Conservation (phyloP, 192 early-diverging fungal genomes). For the Coemansia sp. region DNA sequence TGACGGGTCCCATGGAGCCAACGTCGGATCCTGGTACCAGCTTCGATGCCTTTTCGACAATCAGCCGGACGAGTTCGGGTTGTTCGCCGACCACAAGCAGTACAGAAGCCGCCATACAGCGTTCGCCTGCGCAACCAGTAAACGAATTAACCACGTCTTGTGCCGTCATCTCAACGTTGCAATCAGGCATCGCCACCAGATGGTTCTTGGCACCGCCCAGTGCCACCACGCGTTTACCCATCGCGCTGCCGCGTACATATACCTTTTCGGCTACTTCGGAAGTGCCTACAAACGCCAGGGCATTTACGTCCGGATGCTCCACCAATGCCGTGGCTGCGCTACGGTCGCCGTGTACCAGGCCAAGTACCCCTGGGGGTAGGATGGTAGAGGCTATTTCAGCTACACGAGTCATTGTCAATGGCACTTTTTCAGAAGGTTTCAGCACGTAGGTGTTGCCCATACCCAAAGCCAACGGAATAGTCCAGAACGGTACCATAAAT, state of each 20-base stretch:
- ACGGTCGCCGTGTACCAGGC: slow-evolving; percentile 68
- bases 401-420: slow-evolving; percentile 74
- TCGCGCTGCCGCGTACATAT: slow-evolving; percentile 40
- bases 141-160: slow-evolving; percentile 77
- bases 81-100: slow-evolving; percentile 72
- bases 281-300: slow-evolving; percentile 81
- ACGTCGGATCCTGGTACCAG: slow-evolving; percentile 58
- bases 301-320: slow-evolving; percentile 64
- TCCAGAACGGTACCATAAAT: slow-evolving; percentile 86
- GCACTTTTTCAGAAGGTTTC: slow-evolving; percentile 84
- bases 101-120: slow-evolving; percentile 79
- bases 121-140: slow-evolving; percentile 75
- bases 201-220: slow-evolving; percentile 80
- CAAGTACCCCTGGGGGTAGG: slow-evolving; percentile 75
- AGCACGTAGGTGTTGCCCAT: slow-evolving; percentile 74
- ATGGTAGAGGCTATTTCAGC: slow-evolving; percentile 60
- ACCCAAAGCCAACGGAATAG: slow-evolving; percentile 72
- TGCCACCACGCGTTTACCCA: slow-evolving; percentile 73
- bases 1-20: slow-evolving; percentile 73
- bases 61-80: slow-evolving; percentile 61
- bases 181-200: slow-evolving; percentile 76
- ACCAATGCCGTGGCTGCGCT: slow-evolving; percentile 59
- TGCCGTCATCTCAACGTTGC: slow-evolving; percentile 76
- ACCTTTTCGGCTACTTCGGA: slow-evolving; percentile 73
- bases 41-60: slow-evolving; percentile 61